phyloP scores from a whole-genome alignment of 352 stramenopile genomes.

The Peronospora destructor region DNA sequence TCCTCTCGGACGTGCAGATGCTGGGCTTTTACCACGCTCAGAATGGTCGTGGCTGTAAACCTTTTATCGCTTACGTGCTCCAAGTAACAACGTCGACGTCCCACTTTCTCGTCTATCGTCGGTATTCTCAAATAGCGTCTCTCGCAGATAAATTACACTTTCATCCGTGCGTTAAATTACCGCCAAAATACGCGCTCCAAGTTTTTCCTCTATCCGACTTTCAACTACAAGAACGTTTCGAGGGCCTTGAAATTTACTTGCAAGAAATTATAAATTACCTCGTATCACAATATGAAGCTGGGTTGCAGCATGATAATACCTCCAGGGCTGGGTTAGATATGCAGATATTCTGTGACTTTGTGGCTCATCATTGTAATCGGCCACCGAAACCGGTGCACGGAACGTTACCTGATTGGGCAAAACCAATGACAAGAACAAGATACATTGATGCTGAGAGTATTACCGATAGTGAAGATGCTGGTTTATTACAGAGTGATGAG shows the following conservation, averaged over 20 bases:
- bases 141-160: constrained; percentile 61
- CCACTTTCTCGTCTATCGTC: constrained; percentile 69
- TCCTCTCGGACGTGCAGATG: constrained; percentile 66
- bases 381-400: constrained; percentile 41
- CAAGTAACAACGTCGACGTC: constrained; percentile 42
- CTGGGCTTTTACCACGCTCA: constrained; percentile 75
- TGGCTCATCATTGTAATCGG: constrained; percentile 55
- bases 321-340: constrained; percentile 67
- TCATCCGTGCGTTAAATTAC: constrained; percentile 56
- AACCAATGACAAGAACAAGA: constrained; percentile 21
- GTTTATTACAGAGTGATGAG: constrained; percentile 27
- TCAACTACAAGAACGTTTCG: constrained; percentile 62
- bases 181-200: constrained; percentile 75
- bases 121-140: constrained; percentile 68
- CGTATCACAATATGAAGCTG: constrained; percentile 36
- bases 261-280: constrained; percentile 44
- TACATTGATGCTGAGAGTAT: constrained; percentile 56
- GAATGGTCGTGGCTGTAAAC: constrained; percentile 35
- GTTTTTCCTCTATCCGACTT: constrained; percentile 59
- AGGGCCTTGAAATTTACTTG: constrained; percentile 54
- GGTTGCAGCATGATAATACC: constrained; percentile 52
- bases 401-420: constrained; percentile 51
- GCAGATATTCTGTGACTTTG: constrained; percentile 80
- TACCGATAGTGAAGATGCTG: constrained; percentile 58
- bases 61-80: constrained; percentile 71